A percentile compares a stretch with the other conserved stretches of the same genome.
Evolutionary conservation across 441 rosid species (phyloP).

Genomic region (Theobroma grandiflorum): DNA sequence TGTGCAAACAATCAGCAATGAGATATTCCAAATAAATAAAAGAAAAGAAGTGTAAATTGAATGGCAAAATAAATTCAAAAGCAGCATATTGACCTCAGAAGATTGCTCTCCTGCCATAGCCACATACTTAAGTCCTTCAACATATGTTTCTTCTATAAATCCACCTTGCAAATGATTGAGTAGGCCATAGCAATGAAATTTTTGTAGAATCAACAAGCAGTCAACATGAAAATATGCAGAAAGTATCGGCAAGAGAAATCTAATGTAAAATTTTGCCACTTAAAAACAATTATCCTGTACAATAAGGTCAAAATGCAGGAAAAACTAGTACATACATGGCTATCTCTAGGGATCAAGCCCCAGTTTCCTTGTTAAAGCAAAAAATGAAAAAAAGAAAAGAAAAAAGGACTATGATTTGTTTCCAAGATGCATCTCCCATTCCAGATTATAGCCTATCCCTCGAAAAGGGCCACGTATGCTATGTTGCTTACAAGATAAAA

Average conservation of each 20-base stretch:
- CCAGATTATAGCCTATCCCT: background rate
- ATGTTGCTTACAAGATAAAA: background rate
- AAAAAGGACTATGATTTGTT: background rate
- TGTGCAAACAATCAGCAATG: slow-evolving; percentile 31
- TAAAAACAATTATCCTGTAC: background rate
- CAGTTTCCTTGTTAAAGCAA: background rate
- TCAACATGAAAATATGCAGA: background rate
- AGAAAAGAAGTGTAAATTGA: slow-evolving; percentile 10
- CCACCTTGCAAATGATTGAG: slow-evolving; percentile 13
- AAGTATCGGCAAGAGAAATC: background rate
- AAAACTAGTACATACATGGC: background rate
- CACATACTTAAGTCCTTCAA: slow-evolving; percentile 53
- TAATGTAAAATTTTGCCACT: background rate
- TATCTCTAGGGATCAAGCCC: background rate
- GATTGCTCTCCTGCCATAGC: slow-evolving; percentile 84
- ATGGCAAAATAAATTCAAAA: background rate
- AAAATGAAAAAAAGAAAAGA: background rate
- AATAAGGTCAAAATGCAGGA: background rate
- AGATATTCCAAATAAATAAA: slow-evolving; percentile 24
- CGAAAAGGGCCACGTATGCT: background rate
- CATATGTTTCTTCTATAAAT: slow-evolving; percentile 49
- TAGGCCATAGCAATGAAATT: slow-evolving; percentile 2
- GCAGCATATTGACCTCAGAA: slow-evolving; percentile 58
- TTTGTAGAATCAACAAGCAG: background rate
- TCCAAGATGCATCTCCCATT: background rate